These are phyloP conservation scores for Ajuga chamaepitys DNA, from an alignment of 257 asterid species.

Conservation along the genomic window DNA sequence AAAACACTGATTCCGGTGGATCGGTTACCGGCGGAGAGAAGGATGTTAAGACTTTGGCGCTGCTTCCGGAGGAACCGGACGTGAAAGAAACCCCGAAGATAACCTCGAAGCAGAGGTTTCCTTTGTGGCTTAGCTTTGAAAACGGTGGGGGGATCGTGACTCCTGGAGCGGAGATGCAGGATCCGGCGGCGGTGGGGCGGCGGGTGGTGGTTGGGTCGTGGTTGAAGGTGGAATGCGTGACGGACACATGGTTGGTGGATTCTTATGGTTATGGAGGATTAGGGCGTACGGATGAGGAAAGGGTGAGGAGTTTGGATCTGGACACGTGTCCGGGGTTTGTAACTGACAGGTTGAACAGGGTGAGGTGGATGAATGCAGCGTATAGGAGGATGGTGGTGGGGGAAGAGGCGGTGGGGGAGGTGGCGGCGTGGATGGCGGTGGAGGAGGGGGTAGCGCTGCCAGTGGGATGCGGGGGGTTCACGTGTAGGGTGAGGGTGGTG, in stretches of 20 bases:
- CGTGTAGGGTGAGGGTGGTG: constrained; percentile 62
- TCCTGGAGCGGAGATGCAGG: neutral
- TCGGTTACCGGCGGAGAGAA: constrained; percentile 21
- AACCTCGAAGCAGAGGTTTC: constrained; percentile 14
- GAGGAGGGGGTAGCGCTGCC: constrained; percentile 38
- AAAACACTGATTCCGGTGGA: constrained; percentile 26
- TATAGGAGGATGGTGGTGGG: constrained; percentile 35
- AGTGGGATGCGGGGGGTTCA: constrained; percentile 34
- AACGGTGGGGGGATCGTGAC: neutral
- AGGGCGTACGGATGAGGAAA: constrained; percentile 50
- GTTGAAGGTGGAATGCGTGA: constrained; percentile 47
- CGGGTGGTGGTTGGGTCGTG: constrained; percentile 28
- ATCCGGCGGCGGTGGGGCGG: constrained; percentile 10
- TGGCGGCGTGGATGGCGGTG: constrained; percentile 36
- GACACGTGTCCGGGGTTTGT: constrained; percentile 82
- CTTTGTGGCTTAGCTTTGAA: constrained; percentile 46
- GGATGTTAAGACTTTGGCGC: constrained; percentile 34
- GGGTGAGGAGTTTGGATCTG: constrained; percentile 29
- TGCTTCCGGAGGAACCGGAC: constrained; percentile 31
- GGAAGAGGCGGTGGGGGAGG: constrained; percentile 23
- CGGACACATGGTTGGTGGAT: constrained; percentile 36
- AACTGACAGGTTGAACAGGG: constrained; percentile 43
- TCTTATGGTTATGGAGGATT: neutral
- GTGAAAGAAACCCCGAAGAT: neutral
- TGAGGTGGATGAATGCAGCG: constrained; percentile 56